A percentile compares a stretch with the other conserved stretches of the same genome.
phyloP scores from a whole-genome alignment of 2,329 filamentous ascomycete genomes.

The Talaromyces sp. region DNA sequence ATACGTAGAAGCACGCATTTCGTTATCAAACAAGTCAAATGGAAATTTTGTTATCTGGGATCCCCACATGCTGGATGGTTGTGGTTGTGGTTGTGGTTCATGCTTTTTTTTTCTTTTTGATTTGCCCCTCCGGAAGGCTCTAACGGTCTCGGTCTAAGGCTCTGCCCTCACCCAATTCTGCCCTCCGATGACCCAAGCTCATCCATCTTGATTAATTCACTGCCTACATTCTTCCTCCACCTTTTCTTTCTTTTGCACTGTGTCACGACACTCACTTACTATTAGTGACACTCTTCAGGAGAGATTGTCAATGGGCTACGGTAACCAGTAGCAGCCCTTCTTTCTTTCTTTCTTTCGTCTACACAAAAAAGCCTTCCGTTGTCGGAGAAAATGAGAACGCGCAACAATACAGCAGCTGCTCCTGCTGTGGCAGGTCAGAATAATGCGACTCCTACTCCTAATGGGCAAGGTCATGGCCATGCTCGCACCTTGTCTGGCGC shows the following conservation, averaged over 20 bases:
- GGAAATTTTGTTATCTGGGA: background rate
- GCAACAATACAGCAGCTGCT: conserved; percentile 11
- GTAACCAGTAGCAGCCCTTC: background rate
- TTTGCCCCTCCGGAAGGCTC: conserved; percentile 8
- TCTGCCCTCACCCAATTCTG: background rate
- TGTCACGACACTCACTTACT: background rate
- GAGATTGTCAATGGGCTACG: conserved; percentile 4
- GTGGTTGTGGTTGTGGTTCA: background rate
- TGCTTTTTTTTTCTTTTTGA: background rate
- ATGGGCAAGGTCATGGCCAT: conserved; percentile 36
- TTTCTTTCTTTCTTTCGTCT: background rate
- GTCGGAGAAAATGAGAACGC: conserved; percentile 38
- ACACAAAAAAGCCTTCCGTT: conserved; percentile 18
- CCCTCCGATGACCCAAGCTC: conserved; percentile 5
- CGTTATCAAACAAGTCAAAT: background rate
- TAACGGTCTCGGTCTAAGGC: background rate
- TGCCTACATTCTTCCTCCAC: background rate
- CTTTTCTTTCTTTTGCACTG: background rate
- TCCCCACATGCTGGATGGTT: background rate
- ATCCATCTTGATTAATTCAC: background rate
- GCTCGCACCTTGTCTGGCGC: conserved; percentile 38
- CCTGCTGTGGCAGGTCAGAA: conserved; percentile 14
- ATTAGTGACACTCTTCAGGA: background rate
- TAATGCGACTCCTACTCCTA: background rate
- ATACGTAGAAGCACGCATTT: background rate